Base-by-base conservation (phyloP, 768 basidiomycete genomes). In the Goffeauzyma gilvescens region DNA sequence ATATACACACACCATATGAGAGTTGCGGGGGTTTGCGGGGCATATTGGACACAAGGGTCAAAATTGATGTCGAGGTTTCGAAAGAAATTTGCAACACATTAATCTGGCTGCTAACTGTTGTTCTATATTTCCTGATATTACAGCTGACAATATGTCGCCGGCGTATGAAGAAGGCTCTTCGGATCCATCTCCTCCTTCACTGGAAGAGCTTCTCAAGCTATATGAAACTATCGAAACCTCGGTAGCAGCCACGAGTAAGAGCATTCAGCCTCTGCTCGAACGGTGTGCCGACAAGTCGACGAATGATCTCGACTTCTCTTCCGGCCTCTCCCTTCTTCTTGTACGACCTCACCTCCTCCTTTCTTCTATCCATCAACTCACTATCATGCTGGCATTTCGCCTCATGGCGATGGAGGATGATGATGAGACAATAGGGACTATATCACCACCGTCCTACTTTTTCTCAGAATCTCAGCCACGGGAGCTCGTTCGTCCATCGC, bases 271-370 rank as follows among this genome's bases (percentile, higher is more conserved):
- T 5, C 20, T 48, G 30, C 20, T 42, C 15, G 34, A 37, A 27
- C 38, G 39, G 46, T 48, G 32, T 26, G 33, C 48, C 52, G 58
- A 46, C 42, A 48, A 38, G 42, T 38, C 18, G 10, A 41, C 14
- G 51, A 54, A 32, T 35, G 50, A 53, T 6, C 49, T 56, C 15
- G 58, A 61, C 22, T 52, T 54, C 40, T 40, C 50, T 6, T 32
- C 45, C 23, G 93, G 93, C 28, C 84, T 98, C 48, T 95, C 93
- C 0, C 70, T 98, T 4, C 69, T 98, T 18, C 81, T 83, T 9
- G 65, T 87, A 38, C 89, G 93, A 65, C 79, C 87, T 52, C 75
- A 86, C 41, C 62, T 81, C 17, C 70, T 93, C 46, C 64, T 95
- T 3, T 78, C 78, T 2, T 90, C 93, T 60, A 67, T 93, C 8